Evolutionary conservation across 73 alveolate genomes (phyloP).

Genomic region (Blepharisma japonicum): DNA sequence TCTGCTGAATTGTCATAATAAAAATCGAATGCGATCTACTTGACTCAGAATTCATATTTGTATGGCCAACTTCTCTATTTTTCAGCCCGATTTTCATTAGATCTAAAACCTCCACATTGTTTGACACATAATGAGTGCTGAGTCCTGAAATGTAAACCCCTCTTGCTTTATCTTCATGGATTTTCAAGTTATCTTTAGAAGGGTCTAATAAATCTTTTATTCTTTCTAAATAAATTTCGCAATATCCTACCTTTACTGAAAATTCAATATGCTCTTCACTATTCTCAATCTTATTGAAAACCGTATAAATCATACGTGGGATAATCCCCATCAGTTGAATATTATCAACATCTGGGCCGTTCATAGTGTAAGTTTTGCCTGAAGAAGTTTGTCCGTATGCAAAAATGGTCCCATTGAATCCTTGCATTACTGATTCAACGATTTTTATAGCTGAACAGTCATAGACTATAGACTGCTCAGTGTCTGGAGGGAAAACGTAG

Average conservation of each 20-base stretch:
- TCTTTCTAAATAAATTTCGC: slow-evolving; percentile 63
- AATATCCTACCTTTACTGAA: slow-evolving; percentile 62
- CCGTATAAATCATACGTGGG: slow-evolving; percentile 16
- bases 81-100: slow-evolving; percentile 61
- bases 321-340: slow-evolving; percentile 18
- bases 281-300: slow-evolving; percentile 38
- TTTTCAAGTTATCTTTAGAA: slow-evolving; percentile 58
- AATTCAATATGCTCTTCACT: slow-evolving; percentile 45
- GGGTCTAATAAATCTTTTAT: too few relatives aligned
- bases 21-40: slow-evolving; percentile 45
- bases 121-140: slow-evolving; percentile 76
- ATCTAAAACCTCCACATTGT: slow-evolving; percentile 76
- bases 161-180: slow-evolving; percentile 91
- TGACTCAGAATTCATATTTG: slow-evolving; percentile 43
- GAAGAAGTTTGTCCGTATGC: slow-evolving; percentile 97
- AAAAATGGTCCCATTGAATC: slow-evolving; percentile 91
- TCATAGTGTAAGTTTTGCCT: slow-evolving; percentile 92
- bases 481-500: slow-evolving; percentile 67
- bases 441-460: slow-evolving; percentile 80
- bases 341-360: slow-evolving; percentile 44
- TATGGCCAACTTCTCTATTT: slow-evolving; percentile 47
- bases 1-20: slow-evolving; percentile 35
- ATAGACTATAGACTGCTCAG: slow-evolving; percentile 74
- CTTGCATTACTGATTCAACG: slow-evolving; percentile 87
- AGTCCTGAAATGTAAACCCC: slow-evolving; percentile 94